These are phyloP conservation scores for Mikania micrantha DNA, from an alignment of 129 eudicot species.

Conservation along the genomic window DNA sequence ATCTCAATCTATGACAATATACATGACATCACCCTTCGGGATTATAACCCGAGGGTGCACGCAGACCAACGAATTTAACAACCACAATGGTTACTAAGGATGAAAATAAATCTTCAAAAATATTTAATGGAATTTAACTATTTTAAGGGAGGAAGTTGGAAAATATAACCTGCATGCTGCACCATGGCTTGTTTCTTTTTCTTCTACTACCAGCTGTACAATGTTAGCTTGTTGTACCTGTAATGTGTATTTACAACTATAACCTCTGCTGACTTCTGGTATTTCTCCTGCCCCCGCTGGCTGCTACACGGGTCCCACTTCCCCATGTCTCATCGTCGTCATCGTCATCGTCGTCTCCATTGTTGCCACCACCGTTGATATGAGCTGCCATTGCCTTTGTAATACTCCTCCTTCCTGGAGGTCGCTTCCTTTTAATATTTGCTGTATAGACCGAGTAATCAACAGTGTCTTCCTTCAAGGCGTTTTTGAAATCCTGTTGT, in stretches of 20 bases:
- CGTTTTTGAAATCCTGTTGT: conserved; percentile 77
- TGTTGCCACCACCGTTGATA: conserved; percentile 26
- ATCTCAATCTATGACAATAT: conserved; percentile 22
- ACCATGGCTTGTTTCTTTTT: conserved; percentile 17
- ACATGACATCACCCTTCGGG: conserved; percentile 17
- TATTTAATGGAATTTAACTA: conserved; percentile 20
- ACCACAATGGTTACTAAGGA: conserved; percentile 15
- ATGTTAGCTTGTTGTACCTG: conserved; percentile 50
- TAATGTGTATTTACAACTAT: conserved; percentile 58
- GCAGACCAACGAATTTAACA: background rate
- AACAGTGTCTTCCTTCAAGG: conserved; percentile 82
- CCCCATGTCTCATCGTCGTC: conserved; percentile 56
- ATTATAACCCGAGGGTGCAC: conserved; percentile 16
- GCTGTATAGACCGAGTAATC: conserved; percentile 87
- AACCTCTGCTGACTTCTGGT: conserved; percentile 62
- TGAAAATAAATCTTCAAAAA: conserved; percentile 19
- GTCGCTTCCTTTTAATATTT: conserved; percentile 79
- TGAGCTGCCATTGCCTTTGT: conserved; percentile 37
- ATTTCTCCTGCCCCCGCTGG: conserved; percentile 42
- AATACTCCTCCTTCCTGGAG: conserved; percentile 53
- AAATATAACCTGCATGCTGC: conserved; percentile 21
- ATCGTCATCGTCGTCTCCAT: conserved; percentile 37
- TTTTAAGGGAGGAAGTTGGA: conserved; percentile 3
- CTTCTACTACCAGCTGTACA: conserved; percentile 61
- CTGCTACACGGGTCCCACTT: conserved; percentile 29